Percentiles rank a stretch among this genome's conserved stretches.
These are phyloP conservation scores for Basipetospora chlamydospora DNA, from an alignment of 2,329 filamentous ascomycete species.

Conservation along the genomic window DNA sequence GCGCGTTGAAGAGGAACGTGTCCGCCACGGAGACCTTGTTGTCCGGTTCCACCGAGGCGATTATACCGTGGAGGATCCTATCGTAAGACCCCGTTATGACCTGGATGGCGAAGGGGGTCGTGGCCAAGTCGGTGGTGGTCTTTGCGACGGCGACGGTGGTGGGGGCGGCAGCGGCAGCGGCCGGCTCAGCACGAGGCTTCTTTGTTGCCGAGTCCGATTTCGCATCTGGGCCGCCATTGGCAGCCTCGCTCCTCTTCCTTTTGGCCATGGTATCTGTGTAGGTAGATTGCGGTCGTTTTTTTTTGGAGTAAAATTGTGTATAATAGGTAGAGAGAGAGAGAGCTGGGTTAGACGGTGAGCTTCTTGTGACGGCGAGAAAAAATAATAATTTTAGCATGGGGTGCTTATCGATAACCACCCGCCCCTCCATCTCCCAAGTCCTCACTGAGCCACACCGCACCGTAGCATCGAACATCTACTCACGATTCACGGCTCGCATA, in stretches of 20 bases:
- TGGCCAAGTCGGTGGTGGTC: slow-evolving; percentile 1
- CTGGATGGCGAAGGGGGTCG: slow-evolving; percentile 51
- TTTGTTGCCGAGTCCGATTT: slow-evolving; percentile 16
- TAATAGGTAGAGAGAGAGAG: neutral
- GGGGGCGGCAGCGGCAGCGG: slow-evolving; percentile 4
- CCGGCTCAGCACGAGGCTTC: slow-evolving; percentile 14
- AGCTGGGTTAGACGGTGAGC: no score
- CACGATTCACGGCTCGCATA: no score
- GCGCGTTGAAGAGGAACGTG: slow-evolving; percentile 90
- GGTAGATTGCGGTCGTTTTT: neutral
- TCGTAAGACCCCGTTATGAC: slow-evolving; percentile 92
- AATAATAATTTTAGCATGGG: slow-evolving; percentile 4
- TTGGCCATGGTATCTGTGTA: slow-evolving; percentile 25
- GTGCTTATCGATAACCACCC: slow-evolving; percentile 9
- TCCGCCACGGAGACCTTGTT: slow-evolving; percentile 58
- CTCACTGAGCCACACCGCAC: slow-evolving; percentile 4
- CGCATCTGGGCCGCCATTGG: slow-evolving; percentile 12
- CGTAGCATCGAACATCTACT: no score
- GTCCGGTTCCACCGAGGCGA: slow-evolving; percentile 44
- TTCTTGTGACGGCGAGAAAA: slow-evolving; percentile 3
- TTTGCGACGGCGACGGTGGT: neutral
- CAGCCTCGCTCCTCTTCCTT: slow-evolving; percentile 29
- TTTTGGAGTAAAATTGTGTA: slow-evolving; percentile 4
- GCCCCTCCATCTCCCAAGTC: neutral
- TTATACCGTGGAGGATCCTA: slow-evolving; percentile 77